Percentiles rank a stretch among this genome's conserved stretches.
phyloP scores from a whole-genome alignment of 148 eudicot species.

The Euryodendron excelsum region DNA sequence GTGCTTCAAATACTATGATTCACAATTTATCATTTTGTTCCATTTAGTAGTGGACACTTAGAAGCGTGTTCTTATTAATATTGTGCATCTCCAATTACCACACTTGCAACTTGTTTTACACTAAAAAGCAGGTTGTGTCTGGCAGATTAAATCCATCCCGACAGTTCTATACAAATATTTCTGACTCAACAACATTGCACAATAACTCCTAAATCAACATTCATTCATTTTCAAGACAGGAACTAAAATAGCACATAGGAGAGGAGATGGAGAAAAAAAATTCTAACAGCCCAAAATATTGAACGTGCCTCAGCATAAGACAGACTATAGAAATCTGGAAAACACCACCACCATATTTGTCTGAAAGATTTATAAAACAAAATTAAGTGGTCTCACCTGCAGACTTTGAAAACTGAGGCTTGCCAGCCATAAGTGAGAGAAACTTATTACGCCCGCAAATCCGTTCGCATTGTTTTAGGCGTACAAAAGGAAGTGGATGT shows the following conservation, averaged over 20 bases:
- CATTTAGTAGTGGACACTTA: neutral
- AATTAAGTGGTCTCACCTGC: conserved; percentile 28
- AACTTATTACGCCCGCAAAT: conserved; percentile 43
- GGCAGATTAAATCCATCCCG: neutral
- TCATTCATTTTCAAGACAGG: neutral
- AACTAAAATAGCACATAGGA: neutral
- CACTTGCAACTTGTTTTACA: neutral
- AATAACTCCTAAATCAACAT: neutral
- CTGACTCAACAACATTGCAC: neutral
- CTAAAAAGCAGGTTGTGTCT: neutral
- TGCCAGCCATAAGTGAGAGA: conserved; percentile 41
- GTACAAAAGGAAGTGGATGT: conserved; percentile 27
- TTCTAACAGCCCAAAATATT: neutral
- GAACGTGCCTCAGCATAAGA: neutral
- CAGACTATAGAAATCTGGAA: neutral
- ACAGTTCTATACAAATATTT: neutral
- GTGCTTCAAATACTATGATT: neutral
- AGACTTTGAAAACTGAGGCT: conserved; percentile 35
- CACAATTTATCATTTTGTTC: neutral
- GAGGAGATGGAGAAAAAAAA: neutral
- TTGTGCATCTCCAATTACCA: neutral
- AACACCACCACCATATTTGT: neutral
- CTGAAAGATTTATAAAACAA: neutral
- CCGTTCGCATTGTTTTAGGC: conserved; percentile 35
- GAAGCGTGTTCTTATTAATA: neutral